phyloP scores from a whole-genome alignment of 768 basidiomycete species.

The Mycena pura region DNA sequence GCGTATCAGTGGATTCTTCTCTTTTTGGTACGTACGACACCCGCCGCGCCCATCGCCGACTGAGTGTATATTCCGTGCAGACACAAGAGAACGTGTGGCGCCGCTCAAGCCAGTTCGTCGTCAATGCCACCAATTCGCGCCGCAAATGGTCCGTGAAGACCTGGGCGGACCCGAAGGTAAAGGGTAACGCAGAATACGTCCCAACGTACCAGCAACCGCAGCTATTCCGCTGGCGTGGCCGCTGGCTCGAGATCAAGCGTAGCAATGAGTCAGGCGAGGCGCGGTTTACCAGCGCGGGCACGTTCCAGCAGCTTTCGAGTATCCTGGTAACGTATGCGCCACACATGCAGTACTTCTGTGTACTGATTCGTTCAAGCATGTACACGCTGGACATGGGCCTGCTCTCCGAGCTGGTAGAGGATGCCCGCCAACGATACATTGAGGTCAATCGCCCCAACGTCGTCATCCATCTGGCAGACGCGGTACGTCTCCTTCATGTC shows the following conservation, averaged over 20 bases:
- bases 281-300: background rate
- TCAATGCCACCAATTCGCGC: constrained; percentile 46
- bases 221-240: constrained; percentile 50
- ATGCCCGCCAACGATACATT: constrained; percentile 47
- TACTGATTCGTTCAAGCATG: constrained; percentile 36
- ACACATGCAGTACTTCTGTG: background rate
- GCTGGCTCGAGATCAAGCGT: constrained; percentile 47
- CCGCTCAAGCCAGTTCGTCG: constrained; percentile 46
- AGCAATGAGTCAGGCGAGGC: constrained; percentile 15
- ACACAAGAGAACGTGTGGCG: constrained; percentile 52
- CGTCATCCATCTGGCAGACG: constrained; percentile 44
- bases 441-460: constrained; percentile 49
- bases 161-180: constrained; percentile 16
- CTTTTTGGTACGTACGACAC: constrained; percentile 47
- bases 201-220: constrained; percentile 49
- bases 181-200: constrained; percentile 47
- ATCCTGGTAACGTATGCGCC: constrained; percentile 41
- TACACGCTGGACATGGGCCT: constrained; percentile 50
- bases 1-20: constrained; percentile 57
- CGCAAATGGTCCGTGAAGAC: constrained; percentile 22
- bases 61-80: constrained; percentile 20
- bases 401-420: constrained; percentile 48
- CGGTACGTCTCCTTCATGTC: constrained; percentile 31
- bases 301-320: background rate
- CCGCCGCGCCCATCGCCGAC: too few species aligned